Base-by-base conservation (phyloP, 352 stramenopile species). In the Globisporangium orthogonon region DNA sequence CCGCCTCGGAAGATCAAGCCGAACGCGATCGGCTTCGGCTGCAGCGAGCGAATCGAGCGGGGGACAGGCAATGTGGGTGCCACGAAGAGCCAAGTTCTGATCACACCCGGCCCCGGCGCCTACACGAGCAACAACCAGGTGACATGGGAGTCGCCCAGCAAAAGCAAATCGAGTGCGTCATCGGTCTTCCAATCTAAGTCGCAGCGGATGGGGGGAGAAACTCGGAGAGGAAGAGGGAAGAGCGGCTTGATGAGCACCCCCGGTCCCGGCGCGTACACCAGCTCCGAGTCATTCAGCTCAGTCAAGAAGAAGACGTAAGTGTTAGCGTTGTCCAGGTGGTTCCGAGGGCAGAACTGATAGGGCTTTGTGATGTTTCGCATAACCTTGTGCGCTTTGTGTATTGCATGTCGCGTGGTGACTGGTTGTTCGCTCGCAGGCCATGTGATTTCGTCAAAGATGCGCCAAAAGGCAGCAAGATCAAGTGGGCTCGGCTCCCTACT, bases 401-500 rank as follows among this genome's bases (percentile, higher is more conserved):
- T 23, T 23, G 23, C 23, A 23, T 23, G 23, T 23, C 23, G 1
- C 1, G 23, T 11, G 29, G 13, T 52, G 13, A 13, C 35, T 33
- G 15, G 13, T 2, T 33, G 15, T 13, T 2, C 28, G 56, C 41
- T 28, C 56, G 55, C 17, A 76, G 61, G n/a, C 37, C 75, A 4
- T 57, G 69, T 0, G 81, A 63, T 4, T 35, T 74, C 13, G 43
- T 72, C 5, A 58, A 60, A 28, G 67, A 76, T 0, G 64, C 73
- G 7, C 56, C 73, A 2, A 70, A 69, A 13, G 64, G 53, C 18
- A 76, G 58, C 60, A 82, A 81, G 37, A 73, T 90, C 45, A 79
- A 82, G 45, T 92, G 80, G 83, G 73, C 77, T 29, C 64, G 80
- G 10, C 61, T 92, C 0, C 79, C 83, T 6, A 86, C 79, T 3